Evolutionary conservation across 306 rosid species (phyloP).

Genomic region (Quercus agrifolia): DNA sequence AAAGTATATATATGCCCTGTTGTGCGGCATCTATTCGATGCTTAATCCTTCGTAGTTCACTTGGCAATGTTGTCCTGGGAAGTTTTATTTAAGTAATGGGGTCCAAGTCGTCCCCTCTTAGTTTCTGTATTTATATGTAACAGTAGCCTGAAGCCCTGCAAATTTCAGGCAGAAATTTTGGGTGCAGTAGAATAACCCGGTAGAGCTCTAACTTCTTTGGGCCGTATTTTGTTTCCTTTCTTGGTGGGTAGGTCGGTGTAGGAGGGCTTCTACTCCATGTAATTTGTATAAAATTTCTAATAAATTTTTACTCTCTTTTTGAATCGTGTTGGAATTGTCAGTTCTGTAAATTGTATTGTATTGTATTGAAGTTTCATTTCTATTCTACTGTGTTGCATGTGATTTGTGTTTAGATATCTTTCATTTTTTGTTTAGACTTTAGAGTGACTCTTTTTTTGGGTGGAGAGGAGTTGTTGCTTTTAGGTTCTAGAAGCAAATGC

Average conservation of each 20-base stretch:
- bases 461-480: too few relatives aligned
- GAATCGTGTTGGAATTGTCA: neutral
- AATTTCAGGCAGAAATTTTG: constrained; percentile 38
- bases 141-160: constrained; percentile 31
- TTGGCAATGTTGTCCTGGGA: neutral
- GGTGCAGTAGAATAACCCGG: constrained; percentile 30
- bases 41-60: neutral
- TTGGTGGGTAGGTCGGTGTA: neutral
- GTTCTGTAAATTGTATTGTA: too few relatives aligned
- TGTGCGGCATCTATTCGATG: constrained; percentile 58
- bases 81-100: constrained; percentile 23
- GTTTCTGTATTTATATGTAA: constrained; percentile 21
- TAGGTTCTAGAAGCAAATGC: too few relatives aligned
- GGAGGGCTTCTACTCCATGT: neutral
- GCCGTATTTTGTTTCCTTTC: neutral
- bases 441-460: too few relatives aligned
- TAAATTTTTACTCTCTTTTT: neutral
- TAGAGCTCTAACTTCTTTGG: constrained; percentile 6
- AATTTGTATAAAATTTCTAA: constrained; percentile 21
- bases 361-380: too few relatives aligned
- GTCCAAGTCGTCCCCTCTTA: constrained; percentile 33
- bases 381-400: too few relatives aligned
- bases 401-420: too few relatives aligned
- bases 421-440: too few relatives aligned
- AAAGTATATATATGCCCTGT: neutral